phyloP scores from a whole-genome alignment of 306 rosid genomes.

The Rubus parviflorus region DNA sequence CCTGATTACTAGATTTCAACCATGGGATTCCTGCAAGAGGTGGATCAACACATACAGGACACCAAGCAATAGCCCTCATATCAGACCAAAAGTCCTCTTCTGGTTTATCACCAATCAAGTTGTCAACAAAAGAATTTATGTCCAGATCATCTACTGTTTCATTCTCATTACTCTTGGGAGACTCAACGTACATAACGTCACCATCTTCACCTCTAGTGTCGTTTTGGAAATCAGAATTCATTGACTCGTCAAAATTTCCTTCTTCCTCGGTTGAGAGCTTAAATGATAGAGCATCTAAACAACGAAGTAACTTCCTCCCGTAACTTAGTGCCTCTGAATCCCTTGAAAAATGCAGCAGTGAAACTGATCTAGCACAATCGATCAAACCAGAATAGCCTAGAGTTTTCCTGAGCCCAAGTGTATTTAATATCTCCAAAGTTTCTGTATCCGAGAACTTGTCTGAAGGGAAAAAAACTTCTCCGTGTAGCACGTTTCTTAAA shows the following conservation, averaged over 20 bases:
- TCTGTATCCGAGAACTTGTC: slow-evolving; percentile 63
- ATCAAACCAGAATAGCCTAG: slow-evolving; percentile 86
- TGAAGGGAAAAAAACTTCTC: slow-evolving; percentile 75
- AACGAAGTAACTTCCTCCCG: slow-evolving; percentile 58
- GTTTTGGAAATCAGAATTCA: slow-evolving; percentile 28
- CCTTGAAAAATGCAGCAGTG: slow-evolving; percentile 58
- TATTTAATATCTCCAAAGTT: slow-evolving; percentile 69
- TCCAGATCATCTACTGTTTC: slow-evolving; percentile 34
- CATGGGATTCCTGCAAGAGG: slow-evolving; percentile 80
- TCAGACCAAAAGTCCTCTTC: slow-evolving; percentile 95
- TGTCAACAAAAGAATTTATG: slow-evolving; percentile 43
- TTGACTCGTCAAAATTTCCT: slow-evolving; percentile 42
- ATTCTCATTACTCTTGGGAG: slow-evolving; percentile 37
- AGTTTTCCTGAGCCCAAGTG: slow-evolving; percentile 80
- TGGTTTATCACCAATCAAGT: slow-evolving; percentile 45
- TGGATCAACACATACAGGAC: slow-evolving; percentile 75
- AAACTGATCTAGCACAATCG: slow-evolving; percentile 90
- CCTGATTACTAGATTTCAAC: slow-evolving; percentile 60
- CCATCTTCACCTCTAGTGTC: slow-evolving; percentile 28
- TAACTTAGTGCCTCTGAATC: slow-evolving; percentile 49
- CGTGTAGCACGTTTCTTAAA: slow-evolving; percentile 62
- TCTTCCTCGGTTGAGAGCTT: slow-evolving; percentile 54
- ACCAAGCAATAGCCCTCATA: slow-evolving; percentile 81
- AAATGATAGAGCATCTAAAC: slow-evolving; percentile 56
- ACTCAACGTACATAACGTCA: slow-evolving; percentile 33